Percentiles rank a stretch among this genome's conserved stretches.
Evolutionary conservation across 2,329 filamentous ascomycete genomes (phyloP).

Genomic region (Neopestalotiopsis sp.): DNA sequence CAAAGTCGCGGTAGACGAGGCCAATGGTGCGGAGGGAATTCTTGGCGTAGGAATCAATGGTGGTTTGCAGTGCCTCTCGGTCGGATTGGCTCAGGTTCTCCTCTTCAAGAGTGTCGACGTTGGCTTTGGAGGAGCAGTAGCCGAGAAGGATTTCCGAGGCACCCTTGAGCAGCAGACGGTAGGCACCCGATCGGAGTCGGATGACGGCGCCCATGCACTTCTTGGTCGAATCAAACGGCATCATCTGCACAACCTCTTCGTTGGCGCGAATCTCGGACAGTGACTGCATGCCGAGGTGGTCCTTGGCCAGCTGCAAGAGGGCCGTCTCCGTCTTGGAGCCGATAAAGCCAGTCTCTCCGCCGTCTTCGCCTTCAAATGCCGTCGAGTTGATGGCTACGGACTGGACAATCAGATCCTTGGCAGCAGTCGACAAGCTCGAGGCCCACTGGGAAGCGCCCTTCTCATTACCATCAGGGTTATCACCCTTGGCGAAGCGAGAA

Average conservation of each 20-base stretch:
- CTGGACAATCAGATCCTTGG: slow-evolving; percentile 43
- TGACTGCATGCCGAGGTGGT: slow-evolving; percentile 54
- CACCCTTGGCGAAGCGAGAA: slow-evolving; percentile 35
- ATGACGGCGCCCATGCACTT: slow-evolving; percentile 63
- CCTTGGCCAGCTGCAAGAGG: slow-evolving; percentile 53
- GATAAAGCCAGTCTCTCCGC: slow-evolving; percentile 50
- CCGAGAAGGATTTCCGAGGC: slow-evolving; percentile 60
- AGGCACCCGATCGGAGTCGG: slow-evolving; percentile 48
- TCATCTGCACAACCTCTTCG: slow-evolving; percentile 52
- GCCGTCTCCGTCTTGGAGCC: slow-evolving; percentile 64
- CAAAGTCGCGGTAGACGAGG: slow-evolving; percentile 75
- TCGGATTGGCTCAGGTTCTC: slow-evolving; percentile 60
- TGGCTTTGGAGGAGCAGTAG: slow-evolving; percentile 43
- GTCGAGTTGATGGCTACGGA: slow-evolving; percentile 62
- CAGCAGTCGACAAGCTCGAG: slow-evolving; percentile 28
- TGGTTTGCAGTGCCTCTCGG: slow-evolving; percentile 54
- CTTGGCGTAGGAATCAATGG: slow-evolving; percentile 66
- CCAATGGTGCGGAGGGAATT: slow-evolving; percentile 77
- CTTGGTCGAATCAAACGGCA: slow-evolving; percentile 59
- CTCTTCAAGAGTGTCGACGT: slow-evolving; percentile 43
- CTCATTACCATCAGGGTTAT: slow-evolving; percentile 24
- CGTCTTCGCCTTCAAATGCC: slow-evolving; percentile 57
- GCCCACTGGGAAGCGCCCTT: slow-evolving; percentile 37
- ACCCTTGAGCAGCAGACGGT: slow-evolving; percentile 59
- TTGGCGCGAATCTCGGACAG: slow-evolving; percentile 51